Evolutionary conservation across 805 yeast species (phyloP).

Genomic region (Myxozyma nipponensis): DNA sequence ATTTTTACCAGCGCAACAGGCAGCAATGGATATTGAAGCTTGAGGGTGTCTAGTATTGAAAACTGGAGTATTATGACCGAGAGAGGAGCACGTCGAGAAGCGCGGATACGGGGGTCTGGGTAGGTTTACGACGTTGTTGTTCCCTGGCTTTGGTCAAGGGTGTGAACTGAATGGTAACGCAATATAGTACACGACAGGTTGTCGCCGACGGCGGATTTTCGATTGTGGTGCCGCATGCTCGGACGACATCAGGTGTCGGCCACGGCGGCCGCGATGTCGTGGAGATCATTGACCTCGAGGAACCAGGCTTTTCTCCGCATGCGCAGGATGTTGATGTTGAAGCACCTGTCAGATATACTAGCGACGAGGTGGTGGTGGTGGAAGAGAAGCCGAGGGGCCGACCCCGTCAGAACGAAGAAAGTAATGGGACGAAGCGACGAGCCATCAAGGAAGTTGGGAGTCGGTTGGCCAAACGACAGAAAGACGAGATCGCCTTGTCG

Average conservation of each 20-base stretch:
- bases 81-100: constrained; percentile 1
- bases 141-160: no score
- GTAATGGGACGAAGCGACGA: background rate
- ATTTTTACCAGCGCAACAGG: no score
- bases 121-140: background rate
- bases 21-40: no score
- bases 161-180: background rate
- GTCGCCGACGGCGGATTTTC: constrained; percentile 8
- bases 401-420: background rate
- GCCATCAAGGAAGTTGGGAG: background rate
- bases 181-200: constrained; percentile 9
- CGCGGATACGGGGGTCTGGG: constrained; percentile 7
- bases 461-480: no score
- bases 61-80: background rate
- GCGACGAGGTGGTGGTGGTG: no score
- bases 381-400: background rate
- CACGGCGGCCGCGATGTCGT: no score
- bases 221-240: background rate
- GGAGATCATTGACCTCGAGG: no score
- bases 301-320: no score
- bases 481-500: no score
- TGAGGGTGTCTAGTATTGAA: no score
- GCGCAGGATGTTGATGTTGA: no score
- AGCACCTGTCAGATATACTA: no score
- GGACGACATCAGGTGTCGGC: background rate